These are phyloP conservation scores for Vigna angularis DNA, from an alignment of 306 rosid genomes.

Conservation along the genomic window DNA sequence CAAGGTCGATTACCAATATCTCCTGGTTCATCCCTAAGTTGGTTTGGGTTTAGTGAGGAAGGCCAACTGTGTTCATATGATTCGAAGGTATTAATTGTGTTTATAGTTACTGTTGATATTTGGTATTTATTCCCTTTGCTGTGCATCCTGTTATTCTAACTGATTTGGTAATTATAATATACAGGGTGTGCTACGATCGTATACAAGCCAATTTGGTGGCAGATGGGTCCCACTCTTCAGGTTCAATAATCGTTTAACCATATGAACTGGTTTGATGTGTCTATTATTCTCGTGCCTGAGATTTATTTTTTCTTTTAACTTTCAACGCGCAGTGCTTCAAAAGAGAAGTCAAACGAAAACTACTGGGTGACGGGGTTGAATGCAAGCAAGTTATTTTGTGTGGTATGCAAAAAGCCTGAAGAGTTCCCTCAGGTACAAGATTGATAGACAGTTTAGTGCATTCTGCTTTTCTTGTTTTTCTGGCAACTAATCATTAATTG, in stretches of 20 bases:
- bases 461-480: conserved; percentile 26
- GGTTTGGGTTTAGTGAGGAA: conserved; percentile 97
- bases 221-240: conserved; percentile 96
- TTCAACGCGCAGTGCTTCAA: conserved; percentile 74
- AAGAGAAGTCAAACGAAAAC: conserved; percentile 77
- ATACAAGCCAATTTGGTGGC: conserved; percentile 85
- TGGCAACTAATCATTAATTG: conserved; percentile 33
- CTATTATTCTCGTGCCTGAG: conserved; percentile 4
- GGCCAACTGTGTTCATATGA: conserved; percentile 87
- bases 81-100: conserved; percentile 68
- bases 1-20: conserved; percentile 79
- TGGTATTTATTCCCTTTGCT: conserved; percentile 13
- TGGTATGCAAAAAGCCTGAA: conserved; percentile 76
- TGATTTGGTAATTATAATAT: conserved; percentile 32
- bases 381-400: conserved; percentile 79
- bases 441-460: conserved; percentile 8
- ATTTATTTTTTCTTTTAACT: conserved; percentile 20
- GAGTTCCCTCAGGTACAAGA: conserved; percentile 74
- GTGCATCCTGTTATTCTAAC: conserved; percentile 36
- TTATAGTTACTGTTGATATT: conserved; percentile 26
- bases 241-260: conserved; percentile 53
- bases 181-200: conserved; percentile 87
- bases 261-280: conserved; percentile 9
- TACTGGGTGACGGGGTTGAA: conserved; percentile 93
- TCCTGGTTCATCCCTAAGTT: conserved; percentile 80